A percentile compares a stretch with the other conserved stretches of the same genome.
These are phyloP conservation scores for Endoconidiophora laricicola DNA, from an alignment of 2,329 filamentous ascomycete species.

Conservation along the genomic window DNA sequence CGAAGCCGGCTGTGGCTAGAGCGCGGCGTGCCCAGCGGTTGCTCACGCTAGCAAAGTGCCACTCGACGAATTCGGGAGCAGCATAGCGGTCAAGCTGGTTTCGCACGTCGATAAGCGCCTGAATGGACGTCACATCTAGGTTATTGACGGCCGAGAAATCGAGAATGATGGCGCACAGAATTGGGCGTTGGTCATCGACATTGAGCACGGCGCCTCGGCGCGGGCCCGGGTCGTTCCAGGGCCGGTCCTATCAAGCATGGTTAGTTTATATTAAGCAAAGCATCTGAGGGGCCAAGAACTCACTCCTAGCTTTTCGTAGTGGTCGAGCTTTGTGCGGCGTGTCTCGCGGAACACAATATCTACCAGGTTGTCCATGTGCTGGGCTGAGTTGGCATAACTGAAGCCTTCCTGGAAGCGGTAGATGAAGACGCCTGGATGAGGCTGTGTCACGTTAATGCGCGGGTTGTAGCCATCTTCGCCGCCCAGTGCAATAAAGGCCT, in stretches of 20 bases:
- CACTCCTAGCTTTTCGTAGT: constrained; percentile 30
- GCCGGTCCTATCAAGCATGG: constrained; percentile 23
- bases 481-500: constrained; percentile 30
- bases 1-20: constrained; percentile 39
- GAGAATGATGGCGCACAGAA: constrained; percentile 36
- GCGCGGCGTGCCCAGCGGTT: constrained; percentile 42
- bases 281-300: constrained; percentile 15
- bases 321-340: constrained; percentile 26
- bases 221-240: constrained; percentile 38
- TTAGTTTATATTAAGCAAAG: constrained; percentile 4
- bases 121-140: constrained; percentile 40
- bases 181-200: constrained; percentile 25
- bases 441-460: constrained; percentile 26
- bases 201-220: constrained; percentile 20
- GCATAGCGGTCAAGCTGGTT: constrained; percentile 37
- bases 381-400: constrained; percentile 38
- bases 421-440: constrained; percentile 37
- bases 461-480: constrained; percentile 36
- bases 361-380: constrained; percentile 33
- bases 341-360: constrained; percentile 29
- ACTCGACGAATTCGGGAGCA: constrained; percentile 29
- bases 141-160: constrained; percentile 41
- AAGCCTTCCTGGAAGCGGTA: constrained; percentile 39
- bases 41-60: constrained; percentile 36
- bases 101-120: constrained; percentile 38